Percentiles rank a stretch among this genome's conserved stretches.
Conservation (phyloP, 768 basidiomycete genomes). For the Nidula microcarpa region DNA sequence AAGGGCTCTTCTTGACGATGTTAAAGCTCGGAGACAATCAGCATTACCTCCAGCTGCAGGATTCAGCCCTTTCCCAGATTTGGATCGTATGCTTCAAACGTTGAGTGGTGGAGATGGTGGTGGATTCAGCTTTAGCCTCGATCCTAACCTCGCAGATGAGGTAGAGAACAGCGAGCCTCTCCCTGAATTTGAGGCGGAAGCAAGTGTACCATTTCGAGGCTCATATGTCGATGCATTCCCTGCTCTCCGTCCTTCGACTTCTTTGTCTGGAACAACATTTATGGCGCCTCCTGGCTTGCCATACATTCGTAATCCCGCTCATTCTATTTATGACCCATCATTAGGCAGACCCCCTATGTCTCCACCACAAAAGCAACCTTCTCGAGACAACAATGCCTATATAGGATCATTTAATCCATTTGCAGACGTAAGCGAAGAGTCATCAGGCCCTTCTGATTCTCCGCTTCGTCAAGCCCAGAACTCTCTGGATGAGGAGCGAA, state of each 20-base stretch:
- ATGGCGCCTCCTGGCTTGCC: conserved; percentile 52
- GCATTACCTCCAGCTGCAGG: conserved; percentile 32
- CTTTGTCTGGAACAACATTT: conserved; percentile 25
- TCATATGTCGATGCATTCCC: conserved; percentile 73
- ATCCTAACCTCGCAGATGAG: conserved; percentile 67
- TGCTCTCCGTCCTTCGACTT: conserved; percentile 38
- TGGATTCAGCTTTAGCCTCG: conserved; percentile 85
- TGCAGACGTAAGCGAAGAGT: conserved; percentile 55
- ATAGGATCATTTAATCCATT: conserved; percentile 82
- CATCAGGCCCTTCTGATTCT: conserved; percentile 14
- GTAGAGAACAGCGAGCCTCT: conserved; percentile 34
- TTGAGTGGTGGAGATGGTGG: conserved; percentile 62
- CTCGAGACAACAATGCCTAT: conserved; percentile 44
- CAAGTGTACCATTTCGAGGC: conserved; percentile 58
- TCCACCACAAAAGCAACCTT: conserved; percentile 42
- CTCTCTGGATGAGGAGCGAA: conserved; percentile 59
- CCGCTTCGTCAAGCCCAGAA: neutral
- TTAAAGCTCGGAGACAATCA: conserved; percentile 71
- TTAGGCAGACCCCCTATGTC: conserved; percentile 28
- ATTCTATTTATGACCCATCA: conserved; percentile 55
- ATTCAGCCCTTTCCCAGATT: conserved; percentile 80
- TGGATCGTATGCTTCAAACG: conserved; percentile 79
- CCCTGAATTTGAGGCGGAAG: conserved; percentile 49
- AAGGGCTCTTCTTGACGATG: conserved; percentile 79
- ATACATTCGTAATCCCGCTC: conserved; percentile 43